Conservation (phyloP, 1,284 basidiomycete species). For the Irpex sp. region DNA sequence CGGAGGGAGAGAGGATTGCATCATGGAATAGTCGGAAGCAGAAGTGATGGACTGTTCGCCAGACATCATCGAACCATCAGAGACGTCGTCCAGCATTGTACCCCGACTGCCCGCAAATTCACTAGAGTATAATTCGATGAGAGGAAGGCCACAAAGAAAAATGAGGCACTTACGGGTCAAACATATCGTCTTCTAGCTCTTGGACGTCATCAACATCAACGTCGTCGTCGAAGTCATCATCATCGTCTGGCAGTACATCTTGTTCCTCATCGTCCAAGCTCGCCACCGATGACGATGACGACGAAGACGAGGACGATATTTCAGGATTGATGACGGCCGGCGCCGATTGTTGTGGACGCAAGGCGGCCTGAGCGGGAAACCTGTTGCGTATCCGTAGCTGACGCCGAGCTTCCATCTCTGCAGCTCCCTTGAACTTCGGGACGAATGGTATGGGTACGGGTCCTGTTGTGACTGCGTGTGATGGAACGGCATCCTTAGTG, state of each 20-base stretch:
- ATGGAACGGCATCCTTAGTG: neutral
- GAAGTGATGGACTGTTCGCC: slow-evolving; percentile 43
- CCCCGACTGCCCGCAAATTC: slow-evolving; percentile 34
- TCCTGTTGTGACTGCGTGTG: slow-evolving; percentile 4
- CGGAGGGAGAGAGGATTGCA: slow-evolving; percentile 43
- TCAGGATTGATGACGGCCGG: slow-evolving; percentile 39
- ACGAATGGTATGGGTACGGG: slow-evolving; percentile 44
- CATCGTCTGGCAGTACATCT: slow-evolving; percentile 35
- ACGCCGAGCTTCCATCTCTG: slow-evolving; percentile 74
- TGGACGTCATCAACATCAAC: slow-evolving; percentile 30
- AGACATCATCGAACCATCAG: slow-evolving; percentile 57
- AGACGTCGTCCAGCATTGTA: slow-evolving; percentile 40
- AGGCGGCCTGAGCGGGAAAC: slow-evolving; percentile 17
- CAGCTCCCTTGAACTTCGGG: slow-evolving; percentile 72
- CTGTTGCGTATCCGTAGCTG: slow-evolving; percentile 50
- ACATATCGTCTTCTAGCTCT: slow-evolving; percentile 50
- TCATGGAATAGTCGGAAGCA: slow-evolving; percentile 46
- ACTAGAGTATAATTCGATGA: slow-evolving; percentile 48
- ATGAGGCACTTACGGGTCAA: slow-evolving; percentile 62
- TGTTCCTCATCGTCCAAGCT: slow-evolving; percentile 42
- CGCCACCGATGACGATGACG: slow-evolving; percentile 9
- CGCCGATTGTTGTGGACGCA: slow-evolving; percentile 15
- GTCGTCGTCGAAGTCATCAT: slow-evolving; percentile 55
- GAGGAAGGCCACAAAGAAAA: slow-evolving; percentile 4
- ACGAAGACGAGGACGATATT: slow-evolving; percentile 42